Base-by-base conservation (phyloP, 768 basidiomycete genomes). In the Calvatia gigantea region DNA sequence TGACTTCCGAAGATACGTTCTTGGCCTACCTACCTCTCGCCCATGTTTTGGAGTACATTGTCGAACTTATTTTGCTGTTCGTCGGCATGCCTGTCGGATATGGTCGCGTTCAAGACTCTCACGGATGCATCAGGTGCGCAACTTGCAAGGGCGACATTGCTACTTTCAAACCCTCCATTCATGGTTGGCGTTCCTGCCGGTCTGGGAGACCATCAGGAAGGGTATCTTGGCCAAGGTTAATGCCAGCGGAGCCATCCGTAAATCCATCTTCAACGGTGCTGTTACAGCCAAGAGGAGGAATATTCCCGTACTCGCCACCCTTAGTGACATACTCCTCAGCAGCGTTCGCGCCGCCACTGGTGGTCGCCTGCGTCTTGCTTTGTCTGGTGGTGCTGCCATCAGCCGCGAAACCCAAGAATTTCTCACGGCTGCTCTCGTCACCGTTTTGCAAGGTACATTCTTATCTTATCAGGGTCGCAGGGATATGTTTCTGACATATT, bases 161-260 rank as follows among this genome's bases (percentile, higher is more conserved):
- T 50, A 79, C 85, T 11, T 90, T 97, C 77, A 73, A 77, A 39
- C 96, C 96, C 5, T 80, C 85, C n/a, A n/a, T 86, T 97, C 71
- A 86, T 98, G 82, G 83, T 92, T 50, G 96, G 94, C 50, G 96
- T 98, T 1, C 96, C 96, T 1, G 91, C 94, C 2, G n/a, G 90
- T 98, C 0, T 99, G 94, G 94, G 96, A 99, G 72, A 87, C 84
- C 52, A 98, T 98, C 61, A 86, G 95, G 57, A 99, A 99, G 75
- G 94, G 94, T 29, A 95, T 99, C 66, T 64, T 94, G 8, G 68
- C 78, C 57, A 93, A 94, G 70, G 86, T 98, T 51, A 82, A 91
- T 56, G 65, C 81, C 2, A 73, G 85, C 1, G 87, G 91, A 7
- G 38, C 71, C 0, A 14, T 93, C 63, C 90, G 82, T 77, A 88